A percentile compares a stretch with the other conserved stretches of the same genome.
Conservation (phyloP, 345 rosid species). For the Clarkia xantiana region DNA sequence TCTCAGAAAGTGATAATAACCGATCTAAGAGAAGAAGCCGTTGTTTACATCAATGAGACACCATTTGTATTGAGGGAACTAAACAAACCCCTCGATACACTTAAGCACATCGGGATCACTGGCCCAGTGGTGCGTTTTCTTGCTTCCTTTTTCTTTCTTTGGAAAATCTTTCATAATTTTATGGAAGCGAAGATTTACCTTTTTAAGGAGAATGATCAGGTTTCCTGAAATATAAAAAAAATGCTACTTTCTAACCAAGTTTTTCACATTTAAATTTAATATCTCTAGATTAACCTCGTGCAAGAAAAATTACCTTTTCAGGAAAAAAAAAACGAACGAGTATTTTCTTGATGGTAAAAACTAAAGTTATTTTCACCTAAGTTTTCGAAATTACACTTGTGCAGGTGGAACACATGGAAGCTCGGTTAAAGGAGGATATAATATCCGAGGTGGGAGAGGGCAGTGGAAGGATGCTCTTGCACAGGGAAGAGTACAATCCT, state of each 20-base stretch:
- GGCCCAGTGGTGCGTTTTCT: slow-evolving; percentile 63
- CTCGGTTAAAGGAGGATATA: slow-evolving; percentile 83
- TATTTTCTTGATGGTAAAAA: no score
- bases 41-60: slow-evolving; percentile 79
- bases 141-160: not conserved
- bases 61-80: slow-evolving; percentile 89
- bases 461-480: slow-evolving; percentile 80
- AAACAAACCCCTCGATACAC: slow-evolving; percentile 80
- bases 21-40: slow-evolving; percentile 90
- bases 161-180: no score
- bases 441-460: slow-evolving; percentile 53
- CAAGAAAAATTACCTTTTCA: no score
- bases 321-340: no score
- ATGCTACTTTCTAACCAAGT: not conserved
- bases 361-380: no score
- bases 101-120: slow-evolving; percentile 86
- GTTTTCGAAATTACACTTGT: not conserved
- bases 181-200: no score
- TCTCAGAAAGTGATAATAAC: slow-evolving; percentile 49
- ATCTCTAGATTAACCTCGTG: no score
- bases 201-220: no score
- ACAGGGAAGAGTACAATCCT: slow-evolving; percentile 80
- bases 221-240: not conserved
- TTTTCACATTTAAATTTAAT: no score
- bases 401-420: slow-evolving; percentile 86